phyloP scores from a whole-genome alignment of 768 basidiomycete species.

The Amanita jacksonii region DNA sequence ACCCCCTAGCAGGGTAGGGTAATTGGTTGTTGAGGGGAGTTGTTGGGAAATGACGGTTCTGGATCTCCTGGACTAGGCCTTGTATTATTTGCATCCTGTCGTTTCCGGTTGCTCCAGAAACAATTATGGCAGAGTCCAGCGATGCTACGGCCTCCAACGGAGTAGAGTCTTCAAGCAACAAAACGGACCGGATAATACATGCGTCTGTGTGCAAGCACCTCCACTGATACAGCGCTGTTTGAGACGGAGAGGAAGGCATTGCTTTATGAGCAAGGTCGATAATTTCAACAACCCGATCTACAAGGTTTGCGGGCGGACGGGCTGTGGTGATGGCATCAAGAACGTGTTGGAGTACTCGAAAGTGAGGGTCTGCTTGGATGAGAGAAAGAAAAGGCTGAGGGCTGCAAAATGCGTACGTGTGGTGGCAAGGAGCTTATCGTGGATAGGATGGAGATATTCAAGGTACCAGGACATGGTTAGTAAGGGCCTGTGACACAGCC shows the following conservation, averaged over 20 bases:
- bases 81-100: slow-evolving; percentile 53
- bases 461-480: slow-evolving; percentile 7
- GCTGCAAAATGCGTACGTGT: not conserved
- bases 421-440: not conserved
- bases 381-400: not conserved
- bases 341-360: not conserved
- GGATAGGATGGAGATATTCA: slow-evolving; percentile 6
- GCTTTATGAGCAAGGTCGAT: slow-evolving; percentile 36
- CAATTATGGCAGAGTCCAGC: slow-evolving; percentile 75
- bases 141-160: slow-evolving; percentile 40
- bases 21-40: not conserved
- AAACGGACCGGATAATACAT: slow-evolving; percentile 46
- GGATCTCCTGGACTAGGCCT: slow-evolving; percentile 51
- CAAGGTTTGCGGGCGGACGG: not conserved
- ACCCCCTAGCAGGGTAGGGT: not conserved
- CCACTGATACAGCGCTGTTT: slow-evolving; percentile 35
- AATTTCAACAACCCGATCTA: slow-evolving; percentile 17
- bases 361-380: not conserved
- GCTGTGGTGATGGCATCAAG: slow-evolving; percentile 3
- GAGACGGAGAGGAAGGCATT: slow-evolving; percentile 33
- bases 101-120: slow-evolving; percentile 68
- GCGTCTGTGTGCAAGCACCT: slow-evolving; percentile 72
- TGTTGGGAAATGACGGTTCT: slow-evolving; percentile 24
- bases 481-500: not conserved
- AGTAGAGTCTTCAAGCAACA: slow-evolving; percentile 20